These are phyloP conservation scores for Pythium guiyangense DNA, from an alignment of 352 stramenopile genomes.

Conservation along the genomic window DNA sequence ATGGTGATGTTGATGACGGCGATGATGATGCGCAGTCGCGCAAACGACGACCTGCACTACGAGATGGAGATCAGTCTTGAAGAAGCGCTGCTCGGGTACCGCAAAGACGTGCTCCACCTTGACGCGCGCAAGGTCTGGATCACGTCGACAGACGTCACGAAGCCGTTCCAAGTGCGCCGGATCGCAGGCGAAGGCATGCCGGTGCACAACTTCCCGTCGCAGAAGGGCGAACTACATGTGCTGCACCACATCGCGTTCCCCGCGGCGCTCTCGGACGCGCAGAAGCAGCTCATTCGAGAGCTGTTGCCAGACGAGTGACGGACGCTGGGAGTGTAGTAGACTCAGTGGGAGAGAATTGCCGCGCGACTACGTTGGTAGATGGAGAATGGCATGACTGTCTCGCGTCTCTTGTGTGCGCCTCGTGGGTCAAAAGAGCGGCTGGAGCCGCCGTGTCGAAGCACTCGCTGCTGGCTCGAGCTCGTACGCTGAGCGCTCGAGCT, in stretches of 20 bases:
- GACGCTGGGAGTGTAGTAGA: too few species aligned
- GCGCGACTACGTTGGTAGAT: too few species aligned
- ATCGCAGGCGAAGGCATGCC: constrained; percentile 96
- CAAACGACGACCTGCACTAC: constrained; percentile 94
- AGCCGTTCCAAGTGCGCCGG: constrained; percentile 89
- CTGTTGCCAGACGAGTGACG: constrained; percentile 30
- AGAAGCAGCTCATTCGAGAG: constrained; percentile 81
- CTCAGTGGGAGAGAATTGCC: not conserved
- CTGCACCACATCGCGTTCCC: constrained; percentile 96
- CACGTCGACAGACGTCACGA: constrained; percentile 81
- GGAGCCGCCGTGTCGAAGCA: constrained; percentile 22
- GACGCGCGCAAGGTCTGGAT: constrained; percentile 92
- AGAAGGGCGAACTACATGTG: constrained; percentile 93
- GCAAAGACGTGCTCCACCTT: constrained; percentile 89
- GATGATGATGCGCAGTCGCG: constrained; percentile 64
- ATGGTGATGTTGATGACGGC: too few species aligned
- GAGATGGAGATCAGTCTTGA: constrained; percentile 94
- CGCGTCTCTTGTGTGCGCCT: too few species aligned
- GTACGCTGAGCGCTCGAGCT: constrained; percentile 38
- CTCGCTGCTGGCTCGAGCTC: constrained; percentile 6
- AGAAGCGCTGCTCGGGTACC: constrained; percentile 95
- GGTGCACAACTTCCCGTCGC: constrained; percentile 83
- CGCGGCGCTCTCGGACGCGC: constrained; percentile 72
- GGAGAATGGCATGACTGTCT: not conserved
- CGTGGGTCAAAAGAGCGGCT: constrained; percentile 23